Evolutionary conservation across 345 rosid species (phyloP), one percentile per base, ranked within the genome.

Genomic region (Arabidopsis suecica): DNA sequence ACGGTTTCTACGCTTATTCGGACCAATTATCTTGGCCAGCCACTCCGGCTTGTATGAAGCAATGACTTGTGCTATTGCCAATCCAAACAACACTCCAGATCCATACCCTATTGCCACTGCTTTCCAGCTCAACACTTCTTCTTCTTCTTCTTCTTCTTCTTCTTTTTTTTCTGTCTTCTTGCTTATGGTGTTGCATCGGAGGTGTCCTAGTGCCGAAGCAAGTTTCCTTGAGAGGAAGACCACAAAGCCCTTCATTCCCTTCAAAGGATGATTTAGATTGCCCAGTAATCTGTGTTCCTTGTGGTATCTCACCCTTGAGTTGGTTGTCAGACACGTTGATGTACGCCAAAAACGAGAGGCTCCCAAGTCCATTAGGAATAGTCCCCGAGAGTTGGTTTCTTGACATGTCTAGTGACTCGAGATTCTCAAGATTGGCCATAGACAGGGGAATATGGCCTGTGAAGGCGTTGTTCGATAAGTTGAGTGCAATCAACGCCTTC

Each of bases 171-270:
- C 28, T 25, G 30, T 28, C 30, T 28, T 28, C 30, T 28, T 28
- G 30, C 3, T 28, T 4, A 1, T 1, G 38, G 0, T 32, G 55
- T 5, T 63, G 37, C 33, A 8, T 42, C 6, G 56, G 38, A 7
- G 63, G 37, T 0, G 36, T 0, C 4, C 10, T 54, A 41, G 0
- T 42, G 5, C 34, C 63, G 5, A 41, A 54, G 33, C 77, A 73
- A n/a, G 0, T 63, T 42, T 63, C 38, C 0, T 41, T 8, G 0
- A 73, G 55, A 33, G 77, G 77, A 13, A 63, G 64, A 54, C 77
- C 77, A 73, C 77, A 73, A 63, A 73, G 71, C 30, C 71, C 56
- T 14, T 57, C 57, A 34, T 64, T 73, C 2, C 47, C 71, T 54
- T 73, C 49, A n/a, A 73, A 73, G 0, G 71, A 73, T 0, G 77